Base-by-base conservation (phyloP, 2,329 filamentous ascomycete species). In the Fusarium pseudocircinatum region DNA sequence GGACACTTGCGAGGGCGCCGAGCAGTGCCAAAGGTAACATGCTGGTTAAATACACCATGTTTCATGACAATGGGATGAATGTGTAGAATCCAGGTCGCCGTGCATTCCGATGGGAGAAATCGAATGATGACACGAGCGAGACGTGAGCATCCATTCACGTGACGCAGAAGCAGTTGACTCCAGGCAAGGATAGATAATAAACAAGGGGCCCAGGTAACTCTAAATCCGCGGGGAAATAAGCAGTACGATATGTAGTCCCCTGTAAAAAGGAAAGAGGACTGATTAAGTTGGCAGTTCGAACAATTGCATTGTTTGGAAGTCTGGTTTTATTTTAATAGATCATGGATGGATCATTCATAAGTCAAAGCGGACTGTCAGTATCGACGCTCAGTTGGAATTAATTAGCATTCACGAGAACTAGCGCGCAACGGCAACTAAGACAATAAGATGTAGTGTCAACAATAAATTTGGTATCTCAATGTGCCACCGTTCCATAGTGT, bases 21-120 rank as follows among this genome's bases (percentile, higher is more conserved):
- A 78, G 60, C 26, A 75, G 65, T 24, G 74, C 69, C n/a, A 78
- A 52, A 26, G 40, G 53, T n/a, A 67, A 42, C 20, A 58, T 52
- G 60, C 63, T 67, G n/a, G 63, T 47, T 46, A 60, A 16, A 53
- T 57, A 61, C 77, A 78, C 78, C 22, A 47, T 71, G 11, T 57
- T 69, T 53, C 16, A 46, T 24, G 22, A 61, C 59, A 24, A 36
- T 14, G 3, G 20, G 30, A 40, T 47, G 4, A 40, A 28, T n/a
- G 39, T 30, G 30, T 60, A 14, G 53, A 34, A 47, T 40, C 50
- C 28, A 61, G 34, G 40, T 60, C 53, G 53, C 30, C 44, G 28
- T 30, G 34, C 26, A 42, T 30, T 39, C 26, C 10, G 20, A n/a
- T n/a, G 24, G 24, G 34, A 28, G 50, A 28, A 28, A 40, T 54